Evolutionary conservation across 176 grass and related monocot species (phyloP).

Genomic region (Phragmites australis): DNA sequence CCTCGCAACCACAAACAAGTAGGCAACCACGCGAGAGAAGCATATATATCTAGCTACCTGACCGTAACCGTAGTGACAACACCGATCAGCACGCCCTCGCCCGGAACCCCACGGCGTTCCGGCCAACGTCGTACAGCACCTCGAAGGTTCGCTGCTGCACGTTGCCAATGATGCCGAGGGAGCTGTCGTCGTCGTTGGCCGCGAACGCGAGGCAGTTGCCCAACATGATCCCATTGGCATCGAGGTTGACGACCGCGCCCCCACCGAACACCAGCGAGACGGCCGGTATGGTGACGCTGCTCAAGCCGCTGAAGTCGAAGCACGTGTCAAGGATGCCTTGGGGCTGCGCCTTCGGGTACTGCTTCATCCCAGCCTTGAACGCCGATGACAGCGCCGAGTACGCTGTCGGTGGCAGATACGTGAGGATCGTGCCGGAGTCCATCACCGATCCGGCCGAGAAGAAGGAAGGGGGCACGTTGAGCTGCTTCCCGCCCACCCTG

Average conservation of each 20-base stretch:
- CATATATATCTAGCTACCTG: neutral
- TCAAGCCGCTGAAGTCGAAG: slow-evolving; percentile 54
- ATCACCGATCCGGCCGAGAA: slow-evolving; percentile 56
- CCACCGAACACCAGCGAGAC: slow-evolving; percentile 53
- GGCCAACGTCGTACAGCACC: neutral
- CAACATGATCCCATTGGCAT: slow-evolving; percentile 25
- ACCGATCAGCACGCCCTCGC: neutral
- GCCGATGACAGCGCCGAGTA: slow-evolving; percentile 62
- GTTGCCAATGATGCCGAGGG: neutral
- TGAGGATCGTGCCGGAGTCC: slow-evolving; percentile 86
- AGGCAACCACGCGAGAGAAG: slow-evolving; percentile 3
- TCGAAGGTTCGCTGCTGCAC: slow-evolving; percentile 13
- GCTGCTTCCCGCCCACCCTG: slow-evolving; percentile 40
- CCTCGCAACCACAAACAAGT: neutral
- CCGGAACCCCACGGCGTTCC: neutral
- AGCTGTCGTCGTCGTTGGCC: neutral
- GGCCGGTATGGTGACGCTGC: slow-evolving; percentile 34
- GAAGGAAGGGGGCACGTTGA: slow-evolving; percentile 30
- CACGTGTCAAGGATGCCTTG: slow-evolving; percentile 50
- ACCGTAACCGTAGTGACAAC: neutral
- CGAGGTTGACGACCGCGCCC: slow-evolving; percentile 37
- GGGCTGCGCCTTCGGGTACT: slow-evolving; percentile 14
- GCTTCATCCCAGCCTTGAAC: slow-evolving; percentile 57
- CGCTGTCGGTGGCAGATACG: slow-evolving; percentile 50
- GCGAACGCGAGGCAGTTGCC: slow-evolving; percentile 54